Evolutionary conservation across 495 filamentous ascomycete species (phyloP).

Genomic region (Xylaria curta): DNA sequence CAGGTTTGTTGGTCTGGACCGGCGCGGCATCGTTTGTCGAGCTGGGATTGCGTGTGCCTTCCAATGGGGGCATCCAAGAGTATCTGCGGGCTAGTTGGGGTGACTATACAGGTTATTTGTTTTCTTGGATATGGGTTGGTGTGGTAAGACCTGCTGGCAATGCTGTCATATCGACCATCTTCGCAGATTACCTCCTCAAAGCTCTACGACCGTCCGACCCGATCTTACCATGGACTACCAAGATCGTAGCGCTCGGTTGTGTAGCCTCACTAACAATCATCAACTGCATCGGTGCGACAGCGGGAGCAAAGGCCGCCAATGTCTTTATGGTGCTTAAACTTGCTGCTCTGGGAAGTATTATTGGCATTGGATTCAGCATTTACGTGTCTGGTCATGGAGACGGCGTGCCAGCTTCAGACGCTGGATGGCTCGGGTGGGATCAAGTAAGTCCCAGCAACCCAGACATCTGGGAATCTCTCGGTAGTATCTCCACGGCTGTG

Average conservation of each 20-base stretch:
- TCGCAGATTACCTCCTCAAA: conserved; percentile 41
- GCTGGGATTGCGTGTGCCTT: conserved; percentile 48
- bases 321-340: conserved; percentile 31
- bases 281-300: conserved; percentile 34
- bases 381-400: conserved; percentile 26
- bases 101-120: conserved; percentile 44
- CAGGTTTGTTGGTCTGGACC: conserved; percentile 51
- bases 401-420: conserved; percentile 26
- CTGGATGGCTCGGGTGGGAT: conserved; percentile 24
- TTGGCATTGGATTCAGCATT: conserved; percentile 24
- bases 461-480: conserved; percentile 27
- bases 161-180: conserved; percentile 41
- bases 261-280: conserved; percentile 34
- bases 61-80: conserved; percentile 54
- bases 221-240: conserved; percentile 34
- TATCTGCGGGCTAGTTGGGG: conserved; percentile 47
- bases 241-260: conserved; percentile 38
- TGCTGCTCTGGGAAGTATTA: conserved; percentile 28
- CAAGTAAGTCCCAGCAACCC: conserved; percentile 9
- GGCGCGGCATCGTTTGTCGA: conserved; percentile 53
- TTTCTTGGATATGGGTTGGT: conserved; percentile 46
- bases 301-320: conserved; percentile 29
- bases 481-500: conserved; percentile 32
- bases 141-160: conserved; percentile 39
- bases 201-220: conserved; percentile 23